These are phyloP conservation scores for Oenanthe javanica DNA, from an alignment of 140 eudicot genomes.

Conservation along the genomic window DNA sequence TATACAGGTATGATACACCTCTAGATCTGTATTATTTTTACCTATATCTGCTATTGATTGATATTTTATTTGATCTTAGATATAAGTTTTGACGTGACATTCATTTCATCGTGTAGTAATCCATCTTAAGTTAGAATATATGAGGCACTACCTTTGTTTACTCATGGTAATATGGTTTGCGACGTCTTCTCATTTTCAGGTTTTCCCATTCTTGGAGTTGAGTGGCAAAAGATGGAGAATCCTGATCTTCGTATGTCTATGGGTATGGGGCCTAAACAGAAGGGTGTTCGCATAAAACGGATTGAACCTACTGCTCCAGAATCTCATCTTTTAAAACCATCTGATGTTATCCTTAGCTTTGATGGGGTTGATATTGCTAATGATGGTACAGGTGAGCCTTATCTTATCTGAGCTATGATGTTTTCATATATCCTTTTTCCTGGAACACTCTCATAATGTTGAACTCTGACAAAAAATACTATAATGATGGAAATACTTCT, in stretches of 20 bases:
- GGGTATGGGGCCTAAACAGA: conserved; percentile 61
- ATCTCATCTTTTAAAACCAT: conserved; percentile 43
- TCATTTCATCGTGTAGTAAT: background rate
- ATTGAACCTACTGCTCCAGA: conserved; percentile 73
- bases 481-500: background rate
- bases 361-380: conserved; percentile 66
- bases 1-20: conserved; percentile 43
- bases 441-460: background rate
- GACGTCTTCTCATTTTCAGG: conserved; percentile 22
- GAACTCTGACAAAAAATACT: background rate
- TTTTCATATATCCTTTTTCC: background rate
- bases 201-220: conserved; percentile 66
- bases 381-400: conserved; percentile 64
- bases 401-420: conserved; percentile 4
- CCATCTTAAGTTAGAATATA: background rate
- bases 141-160: background rate
- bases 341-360: conserved; percentile 63
- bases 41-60: background rate
- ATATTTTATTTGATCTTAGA: background rate
- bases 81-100: background rate
- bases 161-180: background rate
- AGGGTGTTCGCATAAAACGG: conserved; percentile 64
- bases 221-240: conserved; percentile 81
- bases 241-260: conserved; percentile 52
- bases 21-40: background rate